A percentile compares a stretch with the other conserved stretches of the same genome.
These are phyloP conservation scores for Hemisphaericaspora lyxosophila DNA, from an alignment of 1,139 yeast species.

Conservation along the genomic window DNA sequence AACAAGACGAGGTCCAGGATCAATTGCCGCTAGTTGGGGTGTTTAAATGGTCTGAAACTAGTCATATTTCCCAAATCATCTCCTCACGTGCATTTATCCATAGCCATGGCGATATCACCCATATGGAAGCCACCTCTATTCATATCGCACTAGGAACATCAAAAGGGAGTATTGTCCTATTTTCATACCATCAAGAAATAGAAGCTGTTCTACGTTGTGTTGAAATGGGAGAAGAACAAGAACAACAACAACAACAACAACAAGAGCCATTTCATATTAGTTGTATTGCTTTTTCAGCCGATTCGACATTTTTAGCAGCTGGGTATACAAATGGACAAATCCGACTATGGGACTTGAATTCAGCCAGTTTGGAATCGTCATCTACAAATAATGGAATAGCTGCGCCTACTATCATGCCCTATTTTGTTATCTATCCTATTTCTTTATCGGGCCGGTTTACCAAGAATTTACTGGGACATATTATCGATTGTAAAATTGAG, in stretches of 20 bases:
- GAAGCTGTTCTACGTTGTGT: conserved; percentile 35
- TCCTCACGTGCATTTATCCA: conserved; percentile 25
- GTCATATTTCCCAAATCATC: conserved; percentile 20
- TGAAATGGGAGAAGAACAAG: conserved; percentile 7
- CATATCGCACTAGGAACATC: conserved; percentile 63
- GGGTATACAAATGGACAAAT: conserved; percentile 35
- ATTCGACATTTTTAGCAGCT: conserved; percentile 32
- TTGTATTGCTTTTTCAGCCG: conserved; percentile 41
- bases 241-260: not conserved
- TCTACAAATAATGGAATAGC: not conserved
- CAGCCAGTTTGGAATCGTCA: not conserved
- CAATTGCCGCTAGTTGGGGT: conserved; percentile 8
- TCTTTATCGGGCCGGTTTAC: conserved; percentile 26
- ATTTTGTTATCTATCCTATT: conserved; percentile 29
- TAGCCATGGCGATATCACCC: conserved; percentile 50
- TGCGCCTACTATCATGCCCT: conserved; percentile 17
- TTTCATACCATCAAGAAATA: conserved; percentile 62
- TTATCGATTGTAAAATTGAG: conserved; percentile 43
- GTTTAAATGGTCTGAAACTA: conserved; percentile 29
- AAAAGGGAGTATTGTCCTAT: conserved; percentile 57
- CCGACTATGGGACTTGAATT: conserved; percentile 30
- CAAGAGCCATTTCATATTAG: conserved; percentile 29
- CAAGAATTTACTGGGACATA: conserved; percentile 51
- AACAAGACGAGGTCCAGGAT: not conserved
- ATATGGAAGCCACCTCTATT: conserved; percentile 46